Evolutionary conservation across 805 yeast species (phyloP).

Genomic region (Priceomyces medius): DNA sequence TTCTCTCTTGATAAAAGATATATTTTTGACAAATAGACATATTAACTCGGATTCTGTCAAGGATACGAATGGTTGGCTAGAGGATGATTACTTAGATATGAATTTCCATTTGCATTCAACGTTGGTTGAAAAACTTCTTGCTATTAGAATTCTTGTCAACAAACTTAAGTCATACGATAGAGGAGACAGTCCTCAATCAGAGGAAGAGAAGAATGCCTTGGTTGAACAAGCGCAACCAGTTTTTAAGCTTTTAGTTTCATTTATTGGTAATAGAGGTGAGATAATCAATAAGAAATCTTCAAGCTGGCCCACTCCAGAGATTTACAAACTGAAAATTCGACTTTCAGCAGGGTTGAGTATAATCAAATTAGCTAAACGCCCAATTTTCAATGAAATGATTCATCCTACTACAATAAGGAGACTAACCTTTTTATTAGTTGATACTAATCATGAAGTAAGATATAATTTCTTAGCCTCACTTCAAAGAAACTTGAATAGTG

Average conservation of each 20-base stretch:
- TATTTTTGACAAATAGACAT: conserved; percentile 53
- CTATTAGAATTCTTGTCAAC: conserved; percentile 59
- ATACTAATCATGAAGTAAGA: conserved; percentile 61
- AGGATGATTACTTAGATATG: conserved; percentile 40
- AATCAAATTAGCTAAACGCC: conserved; percentile 60
- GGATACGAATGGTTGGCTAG: conserved; percentile 45
- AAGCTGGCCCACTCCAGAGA: conserved; percentile 60
- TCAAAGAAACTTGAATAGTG: conserved; percentile 50
- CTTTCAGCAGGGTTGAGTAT: conserved; percentile 65
- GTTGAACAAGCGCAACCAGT: conserved; percentile 57
- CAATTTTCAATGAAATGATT: conserved; percentile 52
- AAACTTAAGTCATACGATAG: conserved; percentile 41
- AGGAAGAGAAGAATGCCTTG: conserved; percentile 32
- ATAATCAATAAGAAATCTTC: conserved; percentile 48
- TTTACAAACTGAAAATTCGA: conserved; percentile 60
- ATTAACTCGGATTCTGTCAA: conserved; percentile 26
- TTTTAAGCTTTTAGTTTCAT: conserved; percentile 61
- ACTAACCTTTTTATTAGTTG: conserved; percentile 62
- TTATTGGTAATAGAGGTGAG: conserved; percentile 78
- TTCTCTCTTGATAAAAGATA: conserved; percentile 55
- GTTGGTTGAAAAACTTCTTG: conserved; percentile 48
- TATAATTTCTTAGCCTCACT: conserved; percentile 47
- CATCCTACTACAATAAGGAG: conserved; percentile 51
- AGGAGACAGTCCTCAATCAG: conserved; percentile 11
- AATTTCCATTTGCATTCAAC: conserved; percentile 21